These are phyloP conservation scores for Ogataea polymorpha DNA, from an alignment of 805 yeast genomes.

Conservation along the genomic window DNA sequence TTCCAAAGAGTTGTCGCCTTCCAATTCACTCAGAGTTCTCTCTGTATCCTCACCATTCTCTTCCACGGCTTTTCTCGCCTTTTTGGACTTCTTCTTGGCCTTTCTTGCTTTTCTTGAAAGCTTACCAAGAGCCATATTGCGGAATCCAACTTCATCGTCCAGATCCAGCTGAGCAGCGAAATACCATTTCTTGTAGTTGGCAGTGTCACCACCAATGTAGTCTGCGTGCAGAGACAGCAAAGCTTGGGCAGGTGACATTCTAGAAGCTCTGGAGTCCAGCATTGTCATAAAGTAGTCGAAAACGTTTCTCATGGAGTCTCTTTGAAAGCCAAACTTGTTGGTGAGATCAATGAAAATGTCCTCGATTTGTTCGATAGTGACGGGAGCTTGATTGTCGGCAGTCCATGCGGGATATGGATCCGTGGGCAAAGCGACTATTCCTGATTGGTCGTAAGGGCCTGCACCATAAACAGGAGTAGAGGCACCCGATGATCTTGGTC, in stretches of 20 bases:
- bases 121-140: conserved; percentile 76
- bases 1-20: conserved; percentile 81
- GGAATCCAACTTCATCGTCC: conserved; percentile 80
- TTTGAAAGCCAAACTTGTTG: conserved; percentile 83
- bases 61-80: conserved; percentile 66
- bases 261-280: conserved; percentile 77
- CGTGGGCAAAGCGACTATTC: conserved; percentile 66
- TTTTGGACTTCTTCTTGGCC: conserved; percentile 77
- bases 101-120: conserved; percentile 75
- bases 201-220: conserved; percentile 83
- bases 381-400: conserved; percentile 89
- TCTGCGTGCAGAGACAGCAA: conserved; percentile 79
- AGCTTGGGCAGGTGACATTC: conserved; percentile 90
- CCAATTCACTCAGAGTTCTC: conserved; percentile 56
- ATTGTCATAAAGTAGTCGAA: conserved; percentile 85
- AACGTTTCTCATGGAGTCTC: conserved; percentile 91
- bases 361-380: conserved; percentile 79
- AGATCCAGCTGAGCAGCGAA: conserved; percentile 86
- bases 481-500: conserved; percentile 85
- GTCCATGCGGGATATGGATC: conserved; percentile 99
- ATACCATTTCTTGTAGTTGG: conserved; percentile 85
- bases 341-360: conserved; percentile 81
- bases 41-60: conserved; percentile 63
- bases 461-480: conserved; percentile 75
- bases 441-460: conserved; percentile 38